Base-by-base conservation (phyloP, 2,329 filamentous ascomycete genomes). In the Coniochaeta hoffmannii region DNA sequence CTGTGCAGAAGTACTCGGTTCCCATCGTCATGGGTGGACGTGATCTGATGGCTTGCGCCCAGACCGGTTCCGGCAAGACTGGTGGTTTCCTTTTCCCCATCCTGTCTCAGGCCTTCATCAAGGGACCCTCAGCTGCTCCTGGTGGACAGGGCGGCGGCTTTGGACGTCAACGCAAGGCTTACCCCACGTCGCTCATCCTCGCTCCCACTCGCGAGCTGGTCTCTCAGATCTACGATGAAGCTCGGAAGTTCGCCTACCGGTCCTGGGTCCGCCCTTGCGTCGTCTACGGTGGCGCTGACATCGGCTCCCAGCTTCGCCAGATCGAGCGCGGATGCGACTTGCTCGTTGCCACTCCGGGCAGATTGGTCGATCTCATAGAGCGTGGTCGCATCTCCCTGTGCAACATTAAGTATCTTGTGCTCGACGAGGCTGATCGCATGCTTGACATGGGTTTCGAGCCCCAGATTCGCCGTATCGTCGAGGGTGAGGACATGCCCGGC, bases 401-500 rank as follows among this genome's bases (percentile, higher is more conserved):
- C 74, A 97, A 96, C 82, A 99, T 99, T 83, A 97, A 97, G 81
- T 99, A 99, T 72, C 84, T 99, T 60, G 90, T 99, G 66, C 89
- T 99, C 55, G 94, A 99, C 66, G 94, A 99, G 84, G 94, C 94
- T 73, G 94, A 99, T 80, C 94, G 94, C 73, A 99, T 99, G 94
- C 82, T 99, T 82, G 94, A 99, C 83, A 99, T 99, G 94, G 94
- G 94, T 94, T 99, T 99, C 82, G 94, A 99, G 81, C 94, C 94
- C 68, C 94, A 99, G 78, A 99, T 99, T 70, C 92, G 94, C 68
- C 89, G 93, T 67, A 97, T 99, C 68, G 94, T 99, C 49, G 93
- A 97, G 76, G 91, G 91, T 58, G 94, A 97, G 77, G 94, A 99
- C 67, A 99, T 99, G 94, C 94, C 94, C 56, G 73, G 75, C 54